Conservation (phyloP, 139 green algal species). For the Chlorella sp. region DNA sequence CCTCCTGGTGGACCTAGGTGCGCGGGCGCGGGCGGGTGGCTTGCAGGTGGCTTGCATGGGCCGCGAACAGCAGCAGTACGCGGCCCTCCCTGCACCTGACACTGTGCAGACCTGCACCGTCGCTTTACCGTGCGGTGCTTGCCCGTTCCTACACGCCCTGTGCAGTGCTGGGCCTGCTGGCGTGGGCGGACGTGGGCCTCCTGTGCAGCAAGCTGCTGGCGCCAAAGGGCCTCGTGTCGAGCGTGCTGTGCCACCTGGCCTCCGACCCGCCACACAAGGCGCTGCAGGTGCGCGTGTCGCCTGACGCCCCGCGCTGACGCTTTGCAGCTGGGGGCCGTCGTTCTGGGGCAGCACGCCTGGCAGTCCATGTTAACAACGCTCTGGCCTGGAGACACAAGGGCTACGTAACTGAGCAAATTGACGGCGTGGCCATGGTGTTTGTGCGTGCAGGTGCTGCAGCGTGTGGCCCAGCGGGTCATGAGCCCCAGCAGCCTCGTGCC, state of each 20-base stretch:
- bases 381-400: no score
- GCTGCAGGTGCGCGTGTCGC: background rate
- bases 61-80: no score
- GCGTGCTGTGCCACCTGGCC: background rate
- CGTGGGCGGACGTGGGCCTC: background rate
- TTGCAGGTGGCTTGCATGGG: no score
- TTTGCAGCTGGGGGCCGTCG: background rate
- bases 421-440: background rate
- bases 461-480: background rate
- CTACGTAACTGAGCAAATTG: background rate
- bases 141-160: no score
- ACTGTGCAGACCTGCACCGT: no score
- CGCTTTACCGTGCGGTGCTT: no score
- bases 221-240: background rate
- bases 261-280: background rate
- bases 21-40: no score
- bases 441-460: background rate
- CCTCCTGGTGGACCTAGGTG: background rate
- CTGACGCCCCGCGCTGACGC: background rate
- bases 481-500: background rate
- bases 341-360: background rate
- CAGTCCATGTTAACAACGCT: background rate
- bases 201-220: background rate
- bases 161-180: background rate
- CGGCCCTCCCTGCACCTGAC: no score